A percentile compares a stretch with the other conserved stretches of the same genome.
phyloP scores from a whole-genome alignment of 345 rosid species.

The Eucalyptus rudis region DNA sequence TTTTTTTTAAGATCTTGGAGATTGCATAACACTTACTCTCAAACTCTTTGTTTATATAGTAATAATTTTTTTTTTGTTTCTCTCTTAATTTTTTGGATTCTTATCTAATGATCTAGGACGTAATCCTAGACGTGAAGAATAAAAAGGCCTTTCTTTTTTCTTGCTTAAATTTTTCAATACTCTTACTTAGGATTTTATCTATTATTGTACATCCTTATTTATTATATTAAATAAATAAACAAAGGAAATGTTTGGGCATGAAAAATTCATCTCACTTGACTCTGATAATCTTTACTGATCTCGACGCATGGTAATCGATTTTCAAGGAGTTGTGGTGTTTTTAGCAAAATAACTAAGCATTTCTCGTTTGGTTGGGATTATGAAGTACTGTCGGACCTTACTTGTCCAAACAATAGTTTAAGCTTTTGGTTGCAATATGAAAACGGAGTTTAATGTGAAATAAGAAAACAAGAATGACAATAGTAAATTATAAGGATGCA shows the following conservation, averaged over 20 bases:
- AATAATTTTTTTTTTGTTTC: too few relatives aligned
- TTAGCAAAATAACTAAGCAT: not conserved
- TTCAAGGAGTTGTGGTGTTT: not conserved
- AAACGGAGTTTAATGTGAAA: not conserved
- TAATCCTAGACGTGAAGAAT: too few relatives aligned
- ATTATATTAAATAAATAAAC: too few relatives aligned
- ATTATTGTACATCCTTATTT: too few relatives aligned
- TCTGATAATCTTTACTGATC: not conserved
- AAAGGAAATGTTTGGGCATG: not conserved
- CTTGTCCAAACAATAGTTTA: not conserved
- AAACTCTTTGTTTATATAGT: too few relatives aligned
- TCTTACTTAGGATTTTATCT: too few relatives aligned
- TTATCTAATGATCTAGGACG: too few relatives aligned
- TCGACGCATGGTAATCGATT: not conserved
- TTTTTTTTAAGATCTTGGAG: not conserved
- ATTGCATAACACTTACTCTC: too few relatives aligned
- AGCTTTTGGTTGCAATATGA: not conserved
- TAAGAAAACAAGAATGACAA: not conserved
- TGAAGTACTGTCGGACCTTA: not conserved
- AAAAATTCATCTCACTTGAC: not conserved
- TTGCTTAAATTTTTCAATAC: too few relatives aligned
- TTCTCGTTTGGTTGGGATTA: not conserved
- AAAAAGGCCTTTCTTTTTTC: too few relatives aligned
- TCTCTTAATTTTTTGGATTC: too few relatives aligned
- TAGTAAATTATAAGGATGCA: not conserved